These are phyloP conservation scores for Volvox reticuliferus DNA, from an alignment of 139 green algal genomes.

Conservation along the genomic window DNA sequence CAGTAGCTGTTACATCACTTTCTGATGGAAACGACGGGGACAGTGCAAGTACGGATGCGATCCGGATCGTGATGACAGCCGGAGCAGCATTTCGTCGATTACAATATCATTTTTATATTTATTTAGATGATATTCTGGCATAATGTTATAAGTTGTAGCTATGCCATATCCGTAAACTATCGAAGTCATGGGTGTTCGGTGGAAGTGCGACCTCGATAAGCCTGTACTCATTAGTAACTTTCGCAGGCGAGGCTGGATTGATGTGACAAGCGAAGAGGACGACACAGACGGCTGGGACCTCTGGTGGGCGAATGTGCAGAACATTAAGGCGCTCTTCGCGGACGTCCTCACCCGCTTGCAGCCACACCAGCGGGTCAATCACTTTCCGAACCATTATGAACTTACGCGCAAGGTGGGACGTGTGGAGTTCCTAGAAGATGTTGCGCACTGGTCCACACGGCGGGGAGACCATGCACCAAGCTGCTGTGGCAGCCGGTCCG, in stretches of 20 bases:
- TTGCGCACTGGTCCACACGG: too few species aligned
- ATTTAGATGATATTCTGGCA: background rate
- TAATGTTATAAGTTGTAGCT: background rate
- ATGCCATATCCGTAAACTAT: too few species aligned
- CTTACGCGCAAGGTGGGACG: constrained; percentile 80
- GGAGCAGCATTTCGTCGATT: background rate
- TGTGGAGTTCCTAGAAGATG: too few species aligned
- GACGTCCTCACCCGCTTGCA: constrained; percentile 58
- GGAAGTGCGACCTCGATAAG: constrained; percentile 78
- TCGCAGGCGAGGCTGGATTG: constrained; percentile 58
- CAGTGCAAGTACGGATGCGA: background rate
- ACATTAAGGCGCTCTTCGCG: constrained; percentile 69
- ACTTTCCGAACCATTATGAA: constrained; percentile 90
- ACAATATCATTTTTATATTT: background rate
- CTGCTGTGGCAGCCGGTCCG: too few species aligned
- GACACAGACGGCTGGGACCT: constrained; percentile 75
- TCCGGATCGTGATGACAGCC: background rate
- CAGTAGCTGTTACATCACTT: background rate
- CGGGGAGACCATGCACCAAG: too few species aligned
- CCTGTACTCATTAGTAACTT: constrained; percentile 75
- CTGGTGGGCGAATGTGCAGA: constrained; percentile 80
- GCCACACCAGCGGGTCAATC: constrained; percentile 84
- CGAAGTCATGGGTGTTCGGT: constrained; percentile 48
- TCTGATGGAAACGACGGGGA: background rate
- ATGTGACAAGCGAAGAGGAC: background rate